A percentile compares a stretch with the other conserved stretches of the same genome.
Evolutionary conservation across 1,139 yeast genomes (phyloP).

Genomic region (Lodderomyces metapsilosis): DNA sequence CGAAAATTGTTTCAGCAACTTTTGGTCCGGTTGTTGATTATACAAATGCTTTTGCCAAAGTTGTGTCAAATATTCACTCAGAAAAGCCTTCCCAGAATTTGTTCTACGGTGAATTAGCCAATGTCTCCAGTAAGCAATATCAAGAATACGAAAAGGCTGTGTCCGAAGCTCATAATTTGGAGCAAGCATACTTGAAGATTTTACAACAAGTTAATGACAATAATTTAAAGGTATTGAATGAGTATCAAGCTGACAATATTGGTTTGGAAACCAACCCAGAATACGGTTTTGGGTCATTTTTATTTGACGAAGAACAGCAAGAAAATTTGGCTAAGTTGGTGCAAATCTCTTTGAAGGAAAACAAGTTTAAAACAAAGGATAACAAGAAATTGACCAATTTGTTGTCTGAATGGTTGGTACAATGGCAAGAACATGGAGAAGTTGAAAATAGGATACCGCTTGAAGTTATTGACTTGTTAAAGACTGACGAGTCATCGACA

Average conservation of each 20-base stretch:
- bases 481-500: constrained; percentile 37
- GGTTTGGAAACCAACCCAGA: constrained; percentile 66
- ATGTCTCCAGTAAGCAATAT: constrained; percentile 12
- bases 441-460: constrained; percentile 26
- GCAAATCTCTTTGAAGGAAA: constrained; percentile 48
- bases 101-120: constrained; percentile 51
- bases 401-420: constrained; percentile 69
- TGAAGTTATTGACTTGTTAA: constrained; percentile 42
- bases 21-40: constrained; percentile 52
- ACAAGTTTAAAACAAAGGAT: constrained; percentile 45
- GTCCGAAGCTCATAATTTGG: constrained; percentile 52
- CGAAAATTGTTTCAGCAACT: constrained; percentile 58
- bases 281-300: constrained; percentile 78
- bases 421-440: constrained; percentile 31
- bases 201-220: constrained; percentile 59
- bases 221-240: constrained; percentile 57
- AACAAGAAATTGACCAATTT: constrained; percentile 52
- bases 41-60: constrained; percentile 44
- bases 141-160: constrained; percentile 31
- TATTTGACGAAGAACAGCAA: constrained; percentile 56
- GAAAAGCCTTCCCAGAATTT: constrained; percentile 62
- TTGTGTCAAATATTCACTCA: constrained; percentile 52
- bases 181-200: constrained; percentile 76
- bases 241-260: constrained; percentile 34
- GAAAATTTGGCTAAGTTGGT: constrained; percentile 47